Evolutionary conservation across 805 yeast genomes (phyloP).

Genomic region (Kurtzmaniella fragi): DNA sequence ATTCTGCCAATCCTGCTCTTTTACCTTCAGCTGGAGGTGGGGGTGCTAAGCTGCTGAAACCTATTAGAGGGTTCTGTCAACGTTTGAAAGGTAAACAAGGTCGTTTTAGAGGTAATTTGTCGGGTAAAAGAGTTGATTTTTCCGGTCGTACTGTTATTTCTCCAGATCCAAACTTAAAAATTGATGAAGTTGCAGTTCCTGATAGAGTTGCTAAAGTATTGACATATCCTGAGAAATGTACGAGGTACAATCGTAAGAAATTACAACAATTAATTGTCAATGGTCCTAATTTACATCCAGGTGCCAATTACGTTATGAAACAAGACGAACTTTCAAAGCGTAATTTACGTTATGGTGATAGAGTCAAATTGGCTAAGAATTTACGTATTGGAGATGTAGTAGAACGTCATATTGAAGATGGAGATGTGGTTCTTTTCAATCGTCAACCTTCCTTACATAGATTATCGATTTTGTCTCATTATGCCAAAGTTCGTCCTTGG

Average conservation of each 20-base stretch:
- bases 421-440: conserved; percentile 91
- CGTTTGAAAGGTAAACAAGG: conserved; percentile 98
- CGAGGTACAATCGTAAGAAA: conserved; percentile 78
- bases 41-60: conserved; percentile 52
- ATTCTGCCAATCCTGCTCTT: conserved; percentile 78
- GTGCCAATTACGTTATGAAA: conserved; percentile 88
- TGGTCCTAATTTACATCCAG: conserved; percentile 91
- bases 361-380: conserved; percentile 67
- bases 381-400: conserved; percentile 87
- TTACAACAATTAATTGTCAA: conserved; percentile 67
- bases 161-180: conserved; percentile 92
- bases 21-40: conserved; percentile 57
- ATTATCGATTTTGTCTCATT: conserved; percentile 89
- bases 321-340: conserved; percentile 82
- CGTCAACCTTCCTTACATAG: conserved; percentile 98
- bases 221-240: conserved; percentile 93
- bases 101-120: conserved; percentile 94
- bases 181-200: conserved; percentile 98
- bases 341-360: conserved; percentile 84
- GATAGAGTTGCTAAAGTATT: conserved; percentile 92
- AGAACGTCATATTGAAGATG: conserved; percentile 96
- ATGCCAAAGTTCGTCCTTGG: conserved; percentile 96
- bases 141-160: conserved; percentile 98
- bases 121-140: conserved; percentile 98
- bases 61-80: conserved; percentile 94